Conservation (phyloP, 495 filamentous ascomycete species). For the Daldinia grandis region DNA sequence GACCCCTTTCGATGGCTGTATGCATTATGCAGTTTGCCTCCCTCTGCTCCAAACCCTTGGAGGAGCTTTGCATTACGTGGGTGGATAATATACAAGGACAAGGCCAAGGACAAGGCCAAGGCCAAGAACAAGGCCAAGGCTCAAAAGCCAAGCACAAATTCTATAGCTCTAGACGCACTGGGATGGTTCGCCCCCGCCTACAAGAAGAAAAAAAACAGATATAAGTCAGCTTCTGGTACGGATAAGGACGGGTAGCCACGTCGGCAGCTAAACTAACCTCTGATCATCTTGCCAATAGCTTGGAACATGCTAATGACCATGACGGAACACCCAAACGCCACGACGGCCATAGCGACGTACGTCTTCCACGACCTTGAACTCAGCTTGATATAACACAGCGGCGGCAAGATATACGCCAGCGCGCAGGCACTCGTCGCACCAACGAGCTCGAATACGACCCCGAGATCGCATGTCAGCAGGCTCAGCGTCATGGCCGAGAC, state of each 20-base stretch:
- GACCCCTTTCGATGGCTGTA: conserved; percentile 2
- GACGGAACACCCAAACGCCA: conserved; percentile 79
- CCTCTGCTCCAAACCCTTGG: conserved; percentile 3
- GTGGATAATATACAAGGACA: conserved; percentile 39
- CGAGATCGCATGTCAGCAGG: conserved; percentile 89
- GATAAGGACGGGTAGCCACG: conserved; percentile 29
- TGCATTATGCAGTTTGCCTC: conserved; percentile 34
- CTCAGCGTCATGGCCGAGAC: conserved; percentile 78
- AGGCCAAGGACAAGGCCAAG: too few species aligned
- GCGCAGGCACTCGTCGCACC: conserved; percentile 94
- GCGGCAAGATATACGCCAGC: conserved; percentile 93
- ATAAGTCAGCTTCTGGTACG: conserved; percentile 31
- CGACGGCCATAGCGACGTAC: conserved; percentile 71
- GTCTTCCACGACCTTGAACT: conserved; percentile 81
- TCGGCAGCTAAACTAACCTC: conserved; percentile 45
- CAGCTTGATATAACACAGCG: conserved; percentile 92
- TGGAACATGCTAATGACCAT: conserved; percentile 85
- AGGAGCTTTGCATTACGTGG: conserved; percentile 25
- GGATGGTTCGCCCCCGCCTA: conserved; percentile 43
- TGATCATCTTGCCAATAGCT: conserved; percentile 71
- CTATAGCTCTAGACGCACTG: conserved; percentile 43
- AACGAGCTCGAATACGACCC: conserved; percentile 92
- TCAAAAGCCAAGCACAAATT: conserved; percentile 6
- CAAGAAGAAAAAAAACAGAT: conserved; percentile 9
- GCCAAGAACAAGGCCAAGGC: conserved; percentile 4